phyloP scores from a whole-genome alignment of 331 rosid species.

The Phaseolus coccineus region DNA sequence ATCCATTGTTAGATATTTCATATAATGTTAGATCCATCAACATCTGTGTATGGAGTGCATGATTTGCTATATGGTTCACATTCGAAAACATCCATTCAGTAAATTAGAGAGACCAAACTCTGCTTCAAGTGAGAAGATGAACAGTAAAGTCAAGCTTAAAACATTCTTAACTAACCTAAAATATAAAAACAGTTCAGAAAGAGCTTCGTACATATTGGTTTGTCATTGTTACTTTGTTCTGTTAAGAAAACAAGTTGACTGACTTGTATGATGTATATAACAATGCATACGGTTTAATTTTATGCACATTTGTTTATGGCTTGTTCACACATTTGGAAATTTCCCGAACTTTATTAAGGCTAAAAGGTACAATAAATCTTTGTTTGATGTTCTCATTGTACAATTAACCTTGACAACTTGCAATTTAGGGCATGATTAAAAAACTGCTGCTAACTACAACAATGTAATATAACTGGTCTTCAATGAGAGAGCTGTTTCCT shows the following conservation, averaged over 20 bases:
- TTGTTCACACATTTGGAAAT: background rate
- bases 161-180: constrained; percentile 10
- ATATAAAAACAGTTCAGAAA: background rate
- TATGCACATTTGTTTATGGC: background rate
- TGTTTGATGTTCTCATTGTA: background rate
- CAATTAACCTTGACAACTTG: background rate
- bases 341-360: background rate
- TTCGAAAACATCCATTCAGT: constrained; percentile 8
- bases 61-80: constrained; percentile 20
- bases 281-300: background rate
- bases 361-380: constrained; percentile 5
- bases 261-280: constrained; percentile 9
- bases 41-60: background rate
- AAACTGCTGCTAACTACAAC: constrained; percentile 5
- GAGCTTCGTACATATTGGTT: background rate
- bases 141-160: background rate
- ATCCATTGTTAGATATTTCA: constrained; percentile 32
- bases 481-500: background rate
- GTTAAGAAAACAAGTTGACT: background rate
- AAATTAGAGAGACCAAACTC: constrained; percentile 15
- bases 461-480: background rate
- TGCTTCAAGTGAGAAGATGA: constrained; percentile 19
- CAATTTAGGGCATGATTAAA: background rate
- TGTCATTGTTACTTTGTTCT: background rate
- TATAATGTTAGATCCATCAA: constrained; percentile 33